Conservation (phyloP, 176 grass and related monocot genomes). For the Tillandsia fasciculata region DNA sequence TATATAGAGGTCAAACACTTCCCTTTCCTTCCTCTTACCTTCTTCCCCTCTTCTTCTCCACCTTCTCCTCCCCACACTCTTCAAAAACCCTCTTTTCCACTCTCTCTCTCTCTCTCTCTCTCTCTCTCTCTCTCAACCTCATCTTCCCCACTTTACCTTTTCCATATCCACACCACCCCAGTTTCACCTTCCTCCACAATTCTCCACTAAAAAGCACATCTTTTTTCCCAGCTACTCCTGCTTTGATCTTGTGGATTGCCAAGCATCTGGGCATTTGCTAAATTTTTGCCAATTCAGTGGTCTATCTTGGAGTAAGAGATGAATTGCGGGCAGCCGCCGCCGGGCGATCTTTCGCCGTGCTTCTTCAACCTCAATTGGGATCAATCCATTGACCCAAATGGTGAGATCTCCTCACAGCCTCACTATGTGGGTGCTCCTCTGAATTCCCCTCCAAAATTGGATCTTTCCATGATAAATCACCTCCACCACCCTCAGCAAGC, state of each 20-base stretch:
- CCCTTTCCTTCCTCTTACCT: slow-evolving; percentile 18
- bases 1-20: slow-evolving; percentile 2
- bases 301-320: slow-evolving; percentile 31
- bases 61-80: slow-evolving; percentile 3
- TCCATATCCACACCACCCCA: slow-evolving; percentile 6
- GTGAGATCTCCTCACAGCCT: slow-evolving; percentile 51
- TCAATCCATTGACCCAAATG: slow-evolving; percentile 50
- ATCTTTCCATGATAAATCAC: slow-evolving; percentile 60
- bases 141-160: slow-evolving; percentile 27
- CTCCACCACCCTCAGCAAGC: slow-evolving; percentile 30
- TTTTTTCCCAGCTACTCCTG: slow-evolving; percentile 7
- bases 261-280: not conserved
- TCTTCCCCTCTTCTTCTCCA: slow-evolving; percentile 13
- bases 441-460: slow-evolving; percentile 60
- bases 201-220: slow-evolving; percentile 7
- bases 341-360: slow-evolving; percentile 46
- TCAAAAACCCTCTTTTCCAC: slow-evolving; percentile 24
- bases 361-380: slow-evolving; percentile 95
- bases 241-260: slow-evolving; percentile 6
- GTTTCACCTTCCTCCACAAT: slow-evolving; percentile 5
- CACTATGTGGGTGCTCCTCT: slow-evolving; percentile 47
- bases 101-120: slow-evolving; percentile 37
- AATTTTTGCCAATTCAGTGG: slow-evolving; percentile 25
- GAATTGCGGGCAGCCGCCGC: slow-evolving; percentile 56
- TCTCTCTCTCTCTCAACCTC: slow-evolving; percentile 27